phyloP scores from a whole-genome alignment of 768 basidiomycete genomes.

The Lentinula edodes region DNA sequence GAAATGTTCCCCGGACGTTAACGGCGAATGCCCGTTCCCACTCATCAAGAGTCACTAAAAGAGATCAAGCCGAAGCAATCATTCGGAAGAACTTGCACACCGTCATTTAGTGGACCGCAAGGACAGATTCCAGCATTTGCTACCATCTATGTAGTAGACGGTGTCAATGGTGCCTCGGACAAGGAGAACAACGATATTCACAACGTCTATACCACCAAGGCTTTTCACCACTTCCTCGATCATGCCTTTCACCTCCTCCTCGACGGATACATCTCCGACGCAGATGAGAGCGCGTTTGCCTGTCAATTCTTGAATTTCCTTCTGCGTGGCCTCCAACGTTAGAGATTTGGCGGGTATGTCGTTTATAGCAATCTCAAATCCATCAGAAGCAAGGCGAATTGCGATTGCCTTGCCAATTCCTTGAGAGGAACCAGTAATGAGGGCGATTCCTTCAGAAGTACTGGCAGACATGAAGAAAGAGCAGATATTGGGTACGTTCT shows the following conservation, averaged over 20 bases:
- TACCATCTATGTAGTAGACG: constrained; percentile 7
- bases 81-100: background rate
- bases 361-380: constrained; percentile 31
- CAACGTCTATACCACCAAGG: constrained; percentile 26
- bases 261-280: constrained; percentile 20
- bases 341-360: constrained; percentile 15
- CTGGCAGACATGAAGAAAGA: background rate
- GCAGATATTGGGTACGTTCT: no score
- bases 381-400: constrained; percentile 30
- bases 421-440: constrained; percentile 33
- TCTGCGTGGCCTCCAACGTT: background rate
- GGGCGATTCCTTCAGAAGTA: constrained; percentile 19
- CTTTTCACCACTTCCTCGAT: constrained; percentile 17
- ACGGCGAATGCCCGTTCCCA: constrained; percentile 11
- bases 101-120: constrained; percentile 1
- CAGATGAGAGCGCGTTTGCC: constrained; percentile 3
- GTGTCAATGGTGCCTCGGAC: background rate
- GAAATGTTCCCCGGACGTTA: constrained; percentile 17
- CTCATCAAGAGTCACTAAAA: constrained; percentile 7
- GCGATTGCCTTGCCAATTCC: constrained; percentile 36
- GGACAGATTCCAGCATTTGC: constrained; percentile 17
- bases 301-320: background rate
- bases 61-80: background rate
- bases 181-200: constrained; percentile 10
- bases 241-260: constrained; percentile 25